Evolutionary conservation across 192 early-diverging fungal genomes (phyloP), one percentile per base, ranked within the genome.

Genomic region (Coemansia sp.): DNA sequence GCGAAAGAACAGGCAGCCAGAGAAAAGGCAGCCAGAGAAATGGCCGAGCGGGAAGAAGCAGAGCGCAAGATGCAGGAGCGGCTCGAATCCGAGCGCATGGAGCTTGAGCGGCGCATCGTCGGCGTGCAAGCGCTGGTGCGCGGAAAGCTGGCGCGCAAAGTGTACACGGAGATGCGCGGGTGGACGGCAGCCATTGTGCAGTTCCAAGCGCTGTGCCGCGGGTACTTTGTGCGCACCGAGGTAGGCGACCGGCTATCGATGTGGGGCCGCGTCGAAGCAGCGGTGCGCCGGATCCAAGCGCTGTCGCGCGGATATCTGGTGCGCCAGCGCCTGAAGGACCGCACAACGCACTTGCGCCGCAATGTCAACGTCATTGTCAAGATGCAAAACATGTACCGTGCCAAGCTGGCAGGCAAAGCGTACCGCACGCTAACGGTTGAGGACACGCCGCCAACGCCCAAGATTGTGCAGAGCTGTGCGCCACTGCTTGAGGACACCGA

Each of bases 401-500:
- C 86, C 29, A 89, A 89, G 71, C 81, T 79, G 25, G 88, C 85
- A 0, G 82, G 84, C 58, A 87, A 88, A 61, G 88, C 87, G 7
- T 91, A 91, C 68, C 79, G 86, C 29, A 88, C 86, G 35, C 71
- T 91, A 76, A 89, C 86, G 0, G 82, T 87, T 1, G 90, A 88
- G 61, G 84, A 86, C 61, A 96, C 90, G 62, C 93, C 95, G 29
- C 85, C 94, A 0, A 82, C 94, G 23, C 86, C 88, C 7, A 89
- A 88, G 2, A 79, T 99, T 18, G 92, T 94, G 59, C 89, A 85
- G 20, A 80, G 86, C 60, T 98, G 95, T 65, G 81, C 94, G 29
- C 88, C 95, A 63, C 76, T 99, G 49, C 85, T 99, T 49, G 93
- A 96, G 58, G 92, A 95, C 74, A 91, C 85, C 18, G 92, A 93